These are phyloP conservation scores for Lathyrus sativus DNA, from an alignment of 306 rosid genomes.

Conservation along the genomic window DNA sequence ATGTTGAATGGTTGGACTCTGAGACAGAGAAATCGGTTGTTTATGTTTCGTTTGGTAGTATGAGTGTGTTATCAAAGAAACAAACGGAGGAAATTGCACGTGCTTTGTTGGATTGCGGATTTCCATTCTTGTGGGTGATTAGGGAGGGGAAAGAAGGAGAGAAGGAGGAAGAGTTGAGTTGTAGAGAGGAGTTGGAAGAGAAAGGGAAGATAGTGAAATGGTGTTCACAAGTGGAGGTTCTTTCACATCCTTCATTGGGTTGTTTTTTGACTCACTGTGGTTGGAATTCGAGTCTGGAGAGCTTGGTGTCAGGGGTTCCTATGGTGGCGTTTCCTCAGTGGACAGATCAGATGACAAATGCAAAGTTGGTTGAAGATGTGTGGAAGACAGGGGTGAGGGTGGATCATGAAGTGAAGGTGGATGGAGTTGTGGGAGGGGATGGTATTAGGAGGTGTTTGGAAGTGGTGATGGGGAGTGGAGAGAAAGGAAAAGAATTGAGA, in stretches of 20 bases:
- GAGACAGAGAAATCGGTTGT: conserved; percentile 44
- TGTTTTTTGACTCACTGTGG: conserved; percentile 61
- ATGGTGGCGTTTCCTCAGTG: conserved; percentile 52
- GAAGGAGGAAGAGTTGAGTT: conserved; percentile 11
- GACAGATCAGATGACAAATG: conserved; percentile 58
- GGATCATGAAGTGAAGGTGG: not conserved
- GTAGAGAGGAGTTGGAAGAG: conserved; percentile 36
- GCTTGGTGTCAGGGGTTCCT: conserved; percentile 51
- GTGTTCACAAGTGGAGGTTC: conserved; percentile 61
- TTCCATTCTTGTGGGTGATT: conserved; percentile 63
- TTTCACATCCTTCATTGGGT: conserved; percentile 46
- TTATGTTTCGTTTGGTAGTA: conserved; percentile 65
- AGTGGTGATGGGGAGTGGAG: conserved; percentile 48
- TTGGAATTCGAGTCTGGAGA: conserved; percentile 59
- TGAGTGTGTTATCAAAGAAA: conserved; percentile 23
- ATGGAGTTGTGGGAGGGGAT: conserved; percentile 33
- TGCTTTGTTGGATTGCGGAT: conserved; percentile 50
- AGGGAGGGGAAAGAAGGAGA: conserved; percentile 22
- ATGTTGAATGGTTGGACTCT: conserved; percentile 56
- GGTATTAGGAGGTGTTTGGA: conserved; percentile 52
- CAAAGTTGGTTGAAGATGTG: conserved; percentile 51
- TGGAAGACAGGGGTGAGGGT: conserved; percentile 58
- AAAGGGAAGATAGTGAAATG: conserved; percentile 54
- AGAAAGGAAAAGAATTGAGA: conserved; percentile 41
- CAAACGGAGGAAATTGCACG: conserved; percentile 62